phyloP scores from a whole-genome alignment of 2,329 filamentous ascomycete genomes.

The Ophiostoma himal-ulmi region DNA sequence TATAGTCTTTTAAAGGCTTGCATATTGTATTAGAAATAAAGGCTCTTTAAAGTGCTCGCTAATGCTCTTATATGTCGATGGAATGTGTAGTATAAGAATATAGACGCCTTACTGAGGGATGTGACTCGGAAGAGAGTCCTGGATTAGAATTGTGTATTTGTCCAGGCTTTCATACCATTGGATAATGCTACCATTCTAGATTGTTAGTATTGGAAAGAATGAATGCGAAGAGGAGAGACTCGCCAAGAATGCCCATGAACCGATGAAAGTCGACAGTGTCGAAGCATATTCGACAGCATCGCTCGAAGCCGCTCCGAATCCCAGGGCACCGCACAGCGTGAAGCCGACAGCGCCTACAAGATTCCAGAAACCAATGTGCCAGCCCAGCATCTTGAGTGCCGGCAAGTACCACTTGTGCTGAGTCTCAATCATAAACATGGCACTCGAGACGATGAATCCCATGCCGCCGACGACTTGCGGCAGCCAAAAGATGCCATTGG shows the following conservation, averaged over 20 bases:
- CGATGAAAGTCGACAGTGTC: constrained; percentile 45
- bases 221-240: constrained; percentile 17
- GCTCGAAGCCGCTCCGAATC: constrained; percentile 40
- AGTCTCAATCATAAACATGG: constrained; percentile 61
- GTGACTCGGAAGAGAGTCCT: constrained; percentile 17
- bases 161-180: constrained; percentile 35
- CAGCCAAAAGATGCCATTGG: constrained; percentile 56
- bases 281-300: constrained; percentile 42
- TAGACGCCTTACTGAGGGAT: neutral
- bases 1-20: neutral
- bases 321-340: constrained; percentile 54
- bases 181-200: constrained; percentile 31
- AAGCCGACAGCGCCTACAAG: constrained; percentile 58
- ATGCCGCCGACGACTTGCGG: constrained; percentile 57
- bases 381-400: constrained; percentile 51
- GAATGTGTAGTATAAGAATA: neutral
- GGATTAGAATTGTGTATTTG: constrained; percentile 31
- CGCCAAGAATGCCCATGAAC: constrained; percentile 45
- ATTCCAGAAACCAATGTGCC: constrained; percentile 64
- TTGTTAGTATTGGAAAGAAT: constrained; percentile 14
- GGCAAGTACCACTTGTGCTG: constrained; percentile 59
- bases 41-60: neutral
- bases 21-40: neutral
- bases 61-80: neutral
- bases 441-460: constrained; percentile 54